Conservation (phyloP, 306 rosid species). For the Hippophae tibetana region DNA sequence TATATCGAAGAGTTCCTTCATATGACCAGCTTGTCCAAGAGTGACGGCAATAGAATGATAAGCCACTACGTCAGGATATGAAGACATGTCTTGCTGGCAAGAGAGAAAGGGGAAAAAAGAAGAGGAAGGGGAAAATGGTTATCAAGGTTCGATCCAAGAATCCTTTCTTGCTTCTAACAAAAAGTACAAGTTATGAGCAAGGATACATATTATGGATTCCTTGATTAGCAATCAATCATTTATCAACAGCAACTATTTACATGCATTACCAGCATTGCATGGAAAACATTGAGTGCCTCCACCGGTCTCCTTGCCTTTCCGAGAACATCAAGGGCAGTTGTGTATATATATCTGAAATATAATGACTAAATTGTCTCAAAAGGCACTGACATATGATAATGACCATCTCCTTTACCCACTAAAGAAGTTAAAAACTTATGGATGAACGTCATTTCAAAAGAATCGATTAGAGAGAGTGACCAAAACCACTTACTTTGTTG, state of each 20-base stretch:
- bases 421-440: not conserved
- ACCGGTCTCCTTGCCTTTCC: constrained; percentile 88
- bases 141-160: constrained; percentile 11
- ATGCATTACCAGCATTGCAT: constrained; percentile 65
- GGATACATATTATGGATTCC: constrained; percentile 1
- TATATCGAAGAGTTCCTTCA: constrained; percentile 87
- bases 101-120: constrained; percentile 23
- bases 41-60: constrained; percentile 81
- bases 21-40: constrained; percentile 91
- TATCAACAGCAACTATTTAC: not conserved
- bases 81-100: constrained; percentile 73
- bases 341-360: constrained; percentile 54
- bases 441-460: not conserved
- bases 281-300: constrained; percentile 77
- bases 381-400: not conserved
- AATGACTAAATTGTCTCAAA: constrained; percentile 7
- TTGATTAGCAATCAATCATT: constrained; percentile 16
- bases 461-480: not conserved
- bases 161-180: constrained; percentile 11
- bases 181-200: not conserved
- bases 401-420: constrained; percentile 3
- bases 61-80: constrained; percentile 89
- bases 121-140: constrained; percentile 9
- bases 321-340: constrained; percentile 83
- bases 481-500: not conserved